A percentile compares a stretch with the other conserved stretches of the same genome.
Evolutionary conservation across 768 basidiomycete genomes (phyloP).

Genomic region (Lactifluus subvellereus): DNA sequence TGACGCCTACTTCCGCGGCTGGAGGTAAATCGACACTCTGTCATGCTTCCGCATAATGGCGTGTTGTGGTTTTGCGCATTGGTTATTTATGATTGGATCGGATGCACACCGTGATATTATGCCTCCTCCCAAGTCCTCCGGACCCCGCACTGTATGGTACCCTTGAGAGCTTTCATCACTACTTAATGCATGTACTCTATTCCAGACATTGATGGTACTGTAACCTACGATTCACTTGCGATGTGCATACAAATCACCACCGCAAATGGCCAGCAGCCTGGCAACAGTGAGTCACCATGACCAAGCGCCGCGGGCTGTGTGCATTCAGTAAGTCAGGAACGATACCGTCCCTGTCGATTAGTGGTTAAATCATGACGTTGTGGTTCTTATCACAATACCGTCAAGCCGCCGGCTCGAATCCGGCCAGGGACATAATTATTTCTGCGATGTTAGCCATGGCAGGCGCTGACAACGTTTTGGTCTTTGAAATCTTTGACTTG

Average conservation of each 20-base stretch:
- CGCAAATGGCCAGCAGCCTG: too few species aligned
- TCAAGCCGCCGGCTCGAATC: constrained; percentile 23
- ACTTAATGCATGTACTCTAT: not conserved
- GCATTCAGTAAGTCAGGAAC: not conserved
- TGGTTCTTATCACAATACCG: constrained; percentile 4
- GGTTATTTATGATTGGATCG: not conserved
- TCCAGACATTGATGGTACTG: not conserved
- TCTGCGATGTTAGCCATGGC: too few species aligned
- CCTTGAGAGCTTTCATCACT: not conserved
- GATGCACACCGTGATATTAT: not conserved
- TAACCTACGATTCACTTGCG: not conserved
- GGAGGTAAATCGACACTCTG: not conserved
- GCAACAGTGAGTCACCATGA: too few species aligned
- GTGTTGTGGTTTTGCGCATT: not conserved
- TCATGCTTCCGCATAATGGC: not conserved
- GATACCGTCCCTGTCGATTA: constrained; percentile 18
- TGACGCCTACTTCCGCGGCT: constrained; percentile 5
- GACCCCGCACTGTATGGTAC: not conserved
- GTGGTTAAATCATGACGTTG: constrained; percentile 25
- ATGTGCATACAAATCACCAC: too few species aligned
- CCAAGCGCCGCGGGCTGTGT: not conserved
- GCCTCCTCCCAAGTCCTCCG: not conserved
- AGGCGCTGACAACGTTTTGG: not conserved
- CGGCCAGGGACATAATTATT: constrained; percentile 14
- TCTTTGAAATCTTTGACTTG: not conserved